These are phyloP conservation scores for Penicillium paxilli DNA, from an alignment of 495 filamentous ascomycete genomes.

Conservation along the genomic window DNA sequence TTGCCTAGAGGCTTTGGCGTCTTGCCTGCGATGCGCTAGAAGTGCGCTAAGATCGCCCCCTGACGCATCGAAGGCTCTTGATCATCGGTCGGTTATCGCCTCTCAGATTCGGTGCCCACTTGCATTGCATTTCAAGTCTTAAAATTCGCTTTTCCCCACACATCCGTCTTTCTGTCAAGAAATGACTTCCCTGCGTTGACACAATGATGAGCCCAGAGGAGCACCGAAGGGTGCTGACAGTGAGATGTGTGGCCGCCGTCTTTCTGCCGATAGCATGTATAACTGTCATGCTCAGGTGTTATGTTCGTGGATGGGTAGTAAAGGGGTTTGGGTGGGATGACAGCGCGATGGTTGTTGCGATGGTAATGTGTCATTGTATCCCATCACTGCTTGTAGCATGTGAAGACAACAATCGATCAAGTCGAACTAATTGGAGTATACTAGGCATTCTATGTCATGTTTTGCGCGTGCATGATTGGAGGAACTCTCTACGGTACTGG, in stretches of 20 bases:
- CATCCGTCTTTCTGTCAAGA: not conserved
- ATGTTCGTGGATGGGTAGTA: conserved; percentile 42
- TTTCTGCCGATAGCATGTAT: conserved; percentile 38
- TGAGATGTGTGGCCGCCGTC: conserved; percentile 35
- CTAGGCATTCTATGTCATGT: conserved; percentile 40
- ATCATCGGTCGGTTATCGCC: not conserved
- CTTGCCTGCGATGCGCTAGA: not conserved
- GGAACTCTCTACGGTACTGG: conserved; percentile 40
- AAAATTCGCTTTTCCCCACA: conserved; percentile 12
- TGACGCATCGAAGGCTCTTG: conserved; percentile 5
- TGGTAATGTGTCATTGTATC: conserved; percentile 15
- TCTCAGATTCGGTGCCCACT: conserved; percentile 3
- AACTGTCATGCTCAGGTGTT: conserved; percentile 41
- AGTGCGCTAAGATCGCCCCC: conserved; percentile 12
- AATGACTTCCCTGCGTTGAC: not conserved
- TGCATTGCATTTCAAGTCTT: not conserved
- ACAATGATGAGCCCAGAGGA: conserved; percentile 16
- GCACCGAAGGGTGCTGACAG: conserved; percentile 29
- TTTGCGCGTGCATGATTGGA: conserved; percentile 41
- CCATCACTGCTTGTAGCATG: no score
- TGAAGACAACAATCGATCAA: not conserved
- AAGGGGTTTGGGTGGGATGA: conserved; percentile 48
- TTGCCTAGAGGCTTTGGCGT: not conserved
- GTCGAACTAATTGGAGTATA: not conserved
- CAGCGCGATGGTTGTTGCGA: conserved; percentile 35